Evolutionary conservation across 208 protist genomes (phyloP), one percentile per base, ranked within the genome.

Genomic region (Leishmania amazonensis): DNA sequence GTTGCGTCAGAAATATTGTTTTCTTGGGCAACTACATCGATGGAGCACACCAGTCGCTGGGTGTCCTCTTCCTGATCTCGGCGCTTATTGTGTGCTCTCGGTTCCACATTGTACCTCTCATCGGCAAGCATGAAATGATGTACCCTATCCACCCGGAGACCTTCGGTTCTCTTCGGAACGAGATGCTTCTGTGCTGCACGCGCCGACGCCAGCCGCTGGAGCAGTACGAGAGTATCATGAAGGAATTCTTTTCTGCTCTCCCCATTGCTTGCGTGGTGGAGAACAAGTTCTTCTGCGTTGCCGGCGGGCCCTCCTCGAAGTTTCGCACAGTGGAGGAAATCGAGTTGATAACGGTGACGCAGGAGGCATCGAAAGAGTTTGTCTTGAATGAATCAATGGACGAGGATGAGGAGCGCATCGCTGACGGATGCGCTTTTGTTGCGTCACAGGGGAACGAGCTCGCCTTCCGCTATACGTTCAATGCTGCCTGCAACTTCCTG

Each of bases 11-110:
- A 13, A 90, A 91, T 75, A 80, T 97, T 75, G 88, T 96, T 9
- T 87, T 97, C 81, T 89, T 97, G 19, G 94, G 94, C n/a, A 95
- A 97, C 83, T 95, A 95, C 84, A 87, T 96, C 45, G 92, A 97
- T 70, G 92, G 94, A 42, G 90, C 90, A 11, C 90, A 97, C 78
- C 85, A 93, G 35, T 95, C 92, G 21, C 73, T 96, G 19, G 91
- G 91, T 74, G 88, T 95, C 58, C 83, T 97, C 5, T 95, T 93
- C 77, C 80, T 97, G 13, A 68, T 97, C 7, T 81, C 91, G 1
- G 67, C 93, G 24, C 86, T 95, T 8, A 80, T 95, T 57, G 80
- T 89, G n/a, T 86, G 93, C 79, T 85, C 83, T 28, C 85, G 83
- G 13, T 86, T 84, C 64, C 76, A 76, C 65, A 85, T 97, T 19